Base-by-base conservation (phyloP, 1,284 basidiomycete genomes). In the Trichosporon ovoides region DNA sequence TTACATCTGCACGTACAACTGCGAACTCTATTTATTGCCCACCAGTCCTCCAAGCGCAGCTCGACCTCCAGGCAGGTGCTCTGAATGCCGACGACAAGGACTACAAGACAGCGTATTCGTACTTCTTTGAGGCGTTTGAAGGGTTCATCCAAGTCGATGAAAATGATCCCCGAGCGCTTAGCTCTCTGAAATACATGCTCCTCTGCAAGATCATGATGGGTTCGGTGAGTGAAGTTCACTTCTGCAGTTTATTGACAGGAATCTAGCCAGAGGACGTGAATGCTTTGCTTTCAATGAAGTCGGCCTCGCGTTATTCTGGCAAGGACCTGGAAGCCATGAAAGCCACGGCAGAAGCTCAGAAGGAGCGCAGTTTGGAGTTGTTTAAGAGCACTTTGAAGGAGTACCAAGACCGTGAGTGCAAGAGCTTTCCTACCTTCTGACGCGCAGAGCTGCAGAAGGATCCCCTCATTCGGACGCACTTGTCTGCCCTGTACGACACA, bases 1-100 rank as follows among this genome's bases (percentile, higher is more conserved):
- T 97, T 22, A 97, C 93, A 0, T 92, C 91, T 1, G 87, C 94
- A 0, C 84, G 94, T 57, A 98, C 95, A 0, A 91, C 93, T 7
- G 95, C 92, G 46, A 97, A 97, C 78, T 87, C 92, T 9, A 96
- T 98, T 76, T 98, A 98, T 80, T 98, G 95, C 75, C 95, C 95
- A 14, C 95, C 95, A 1, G 80, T 84, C 50, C 84, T 98, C 3
- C 95, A 98, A 80, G 89, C 93, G 2, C 83, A 89, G 35, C 85
- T 98, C 34, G 95, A 98, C 73, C 83, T 98, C 40, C 94, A 97
- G 74, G 87, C 87, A 33, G 90, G 95, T 14, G 84, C 96, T 28
- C 82, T 98, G 14, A 92, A 97, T 68, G 93, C 95, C 0, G 93
- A 98, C 67, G 95, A 98, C 75, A 97, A 96, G 72, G 95, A 98